Base-by-base conservation (phyloP, 306 rosid genomes). In the Inga laurina region DNA sequence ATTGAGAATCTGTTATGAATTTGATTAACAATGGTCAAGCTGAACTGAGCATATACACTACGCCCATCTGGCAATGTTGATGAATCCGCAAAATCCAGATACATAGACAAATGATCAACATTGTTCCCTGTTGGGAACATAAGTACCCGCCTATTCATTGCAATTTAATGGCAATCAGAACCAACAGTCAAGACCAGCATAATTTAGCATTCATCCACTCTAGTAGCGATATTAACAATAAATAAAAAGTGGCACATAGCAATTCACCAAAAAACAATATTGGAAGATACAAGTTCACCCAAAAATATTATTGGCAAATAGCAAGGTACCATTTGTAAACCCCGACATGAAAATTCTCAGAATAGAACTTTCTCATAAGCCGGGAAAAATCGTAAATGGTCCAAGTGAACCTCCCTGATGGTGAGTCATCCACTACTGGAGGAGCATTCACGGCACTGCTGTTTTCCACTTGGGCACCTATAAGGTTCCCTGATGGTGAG, bases 71-170 rank as follows among this genome's bases (percentile, higher is more conserved):
- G 95, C 88, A 93, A 81, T 2, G 87, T 49, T 18, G 77, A 1
- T 2, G 95, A 86, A 88, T 93, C 91, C 4, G 91, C 93, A 81
- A 89, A 92, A 85, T 93, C 97, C 85, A 93, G 87, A 90, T 93
- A 93, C 91, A 93, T 80, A 8, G 97, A 93, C 87, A 93, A 74
- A 84, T 90, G 88, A 84, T 91, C 94, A 84, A 90, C 95, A 71
- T 91, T 88, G 89, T 91, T 91, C 82, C 97, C 97, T 76, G 89
- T 91, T 14, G 97, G 94, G 79, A 93, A 91, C 62, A 88, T 54
- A 72, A 93, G 90, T 59, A 91, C 84, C 84, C 94, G 90, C 97
- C 97, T 93, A 93, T 6, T 4, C 70, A 73, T 61, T 18, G 62
- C 76, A 79, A 74, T 72, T 64, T 61, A 79, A 64, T 14, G 35